Evolutionary conservation across 768 basidiomycete species (phyloP).

Genomic region (Austroboletus eburneus): DNA sequence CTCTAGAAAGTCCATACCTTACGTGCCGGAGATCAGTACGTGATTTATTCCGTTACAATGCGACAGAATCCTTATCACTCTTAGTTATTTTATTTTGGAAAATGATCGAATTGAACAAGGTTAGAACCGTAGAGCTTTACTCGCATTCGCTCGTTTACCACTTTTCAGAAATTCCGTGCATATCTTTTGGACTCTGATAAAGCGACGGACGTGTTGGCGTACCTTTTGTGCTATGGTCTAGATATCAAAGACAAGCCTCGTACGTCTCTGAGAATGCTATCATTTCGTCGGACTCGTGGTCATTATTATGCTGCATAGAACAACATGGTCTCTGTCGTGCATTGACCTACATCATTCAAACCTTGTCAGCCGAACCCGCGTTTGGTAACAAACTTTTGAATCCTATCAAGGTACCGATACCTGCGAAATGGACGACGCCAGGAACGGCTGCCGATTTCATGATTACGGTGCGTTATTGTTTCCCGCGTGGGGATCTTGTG

Average conservation of each 20-base stretch:
- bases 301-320: constrained; percentile 46
- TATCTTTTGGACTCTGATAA: constrained; percentile 79
- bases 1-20: constrained; percentile 77
- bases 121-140: constrained; percentile 29
- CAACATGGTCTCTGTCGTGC: constrained; percentile 89
- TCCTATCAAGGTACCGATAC: constrained; percentile 61
- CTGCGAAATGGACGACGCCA: constrained; percentile 69
- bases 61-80: constrained; percentile 6
- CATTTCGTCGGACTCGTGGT: constrained; percentile 4
- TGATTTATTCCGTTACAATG: constrained; percentile 4
- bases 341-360: constrained; percentile 88
- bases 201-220: constrained; percentile 70
- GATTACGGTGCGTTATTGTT: constrained; percentile 60
- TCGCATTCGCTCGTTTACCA: constrained; percentile 5
- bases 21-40: constrained; percentile 79
- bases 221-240: constrained; percentile 75
- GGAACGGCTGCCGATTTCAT: constrained; percentile 85
- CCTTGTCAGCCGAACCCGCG: constrained; percentile 76
- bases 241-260: constrained; percentile 94
- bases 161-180: constrained; percentile 82
- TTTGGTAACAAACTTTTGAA: constrained; percentile 71
- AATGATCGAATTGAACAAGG: constrained; percentile 90
- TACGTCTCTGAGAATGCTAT: constrained; percentile 35
- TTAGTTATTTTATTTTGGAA: constrained; percentile 85
- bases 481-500: constrained; percentile 1